Evolutionary conservation across 768 basidiomycete genomes (phyloP).

Genomic region (Dentipellis sp.): DNA sequence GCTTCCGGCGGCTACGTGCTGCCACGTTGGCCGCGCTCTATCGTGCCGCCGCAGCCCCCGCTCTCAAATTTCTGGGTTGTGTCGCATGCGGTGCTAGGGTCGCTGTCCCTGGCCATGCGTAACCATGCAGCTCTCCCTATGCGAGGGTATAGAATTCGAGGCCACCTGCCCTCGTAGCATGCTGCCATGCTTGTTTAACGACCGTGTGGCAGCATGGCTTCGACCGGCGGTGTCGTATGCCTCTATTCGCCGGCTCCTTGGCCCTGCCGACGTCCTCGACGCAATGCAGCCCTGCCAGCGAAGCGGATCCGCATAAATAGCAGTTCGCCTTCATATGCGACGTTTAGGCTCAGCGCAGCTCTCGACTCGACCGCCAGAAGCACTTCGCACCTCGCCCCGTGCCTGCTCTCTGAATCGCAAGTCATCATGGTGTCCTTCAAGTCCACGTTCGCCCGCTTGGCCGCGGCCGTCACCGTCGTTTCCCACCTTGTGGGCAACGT

Average conservation of each 20-base stretch:
- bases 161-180: background rate
- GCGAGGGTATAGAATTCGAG: background rate
- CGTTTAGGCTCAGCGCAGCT: too few species aligned
- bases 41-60: background rate
- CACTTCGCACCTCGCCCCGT: background rate
- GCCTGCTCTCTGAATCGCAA: background rate
- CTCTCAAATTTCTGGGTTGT: background rate
- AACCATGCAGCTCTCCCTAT: background rate
- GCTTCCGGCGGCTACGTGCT: background rate
- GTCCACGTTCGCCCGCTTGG: background rate
- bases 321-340: too few species aligned
- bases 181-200: too few species aligned
- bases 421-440: slow-evolving; percentile 2
- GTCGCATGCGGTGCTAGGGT: background rate
- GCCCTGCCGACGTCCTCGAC: too few species aligned
- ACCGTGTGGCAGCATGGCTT: too few species aligned
- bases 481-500: background rate
- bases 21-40: background rate
- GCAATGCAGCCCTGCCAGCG: background rate
- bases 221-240: too few species aligned
- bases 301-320: background rate
- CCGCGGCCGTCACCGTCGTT: background rate
- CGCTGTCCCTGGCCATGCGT: background rate
- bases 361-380: background rate
- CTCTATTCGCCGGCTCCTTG: too few species aligned